These are phyloP conservation scores for Globisporangium middletonii DNA, from an alignment of 352 stramenopile species.

Conservation along the genomic window DNA sequence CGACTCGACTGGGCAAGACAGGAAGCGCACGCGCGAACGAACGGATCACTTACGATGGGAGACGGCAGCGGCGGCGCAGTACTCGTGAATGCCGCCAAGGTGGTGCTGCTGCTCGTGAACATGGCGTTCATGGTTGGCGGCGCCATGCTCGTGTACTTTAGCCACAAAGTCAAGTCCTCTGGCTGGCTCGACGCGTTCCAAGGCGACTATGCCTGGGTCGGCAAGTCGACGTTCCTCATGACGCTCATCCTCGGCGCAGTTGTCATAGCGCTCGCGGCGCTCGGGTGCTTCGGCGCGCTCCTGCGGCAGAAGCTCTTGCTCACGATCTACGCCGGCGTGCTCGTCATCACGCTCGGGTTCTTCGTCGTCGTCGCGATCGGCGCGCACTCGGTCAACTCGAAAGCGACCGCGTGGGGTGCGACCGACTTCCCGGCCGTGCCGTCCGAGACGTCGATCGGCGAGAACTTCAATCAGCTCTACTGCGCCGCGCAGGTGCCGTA, in stretches of 20 bases:
- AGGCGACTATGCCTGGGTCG: conserved; percentile 61
- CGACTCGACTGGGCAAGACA: neutral
- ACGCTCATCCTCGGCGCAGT: conserved; percentile 61
- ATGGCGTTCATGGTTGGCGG: conserved; percentile 78
- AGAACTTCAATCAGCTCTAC: conserved; percentile 79
- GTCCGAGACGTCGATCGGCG: conserved; percentile 41
- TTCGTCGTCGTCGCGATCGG: conserved; percentile 67
- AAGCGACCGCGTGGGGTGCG: conserved; percentile 39
- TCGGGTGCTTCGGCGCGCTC: conserved; percentile 71
- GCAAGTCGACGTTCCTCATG: conserved; percentile 55
- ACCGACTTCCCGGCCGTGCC: conserved; percentile 37
- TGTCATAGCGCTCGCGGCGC: conserved; percentile 51
- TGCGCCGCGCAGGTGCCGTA: conserved; percentile 76
- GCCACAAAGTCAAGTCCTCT: conserved; percentile 49
- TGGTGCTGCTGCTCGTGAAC: conserved; percentile 77
- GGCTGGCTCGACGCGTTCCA: conserved; percentile 76
- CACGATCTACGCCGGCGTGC: conserved; percentile 57
- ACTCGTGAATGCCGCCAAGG: conserved; percentile 69
- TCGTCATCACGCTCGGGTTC: conserved; percentile 48
- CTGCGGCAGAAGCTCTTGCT: conserved; percentile 67
- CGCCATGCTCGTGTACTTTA: conserved; percentile 78
- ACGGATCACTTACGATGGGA: neutral
- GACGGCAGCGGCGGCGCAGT: conserved; percentile 26
- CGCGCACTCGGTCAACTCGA: conserved; percentile 46
- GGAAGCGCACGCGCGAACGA: neutral